Evolutionary conservation across 2,329 filamentous ascomycete species (phyloP).

Genomic region (Didymella pomorum): DNA sequence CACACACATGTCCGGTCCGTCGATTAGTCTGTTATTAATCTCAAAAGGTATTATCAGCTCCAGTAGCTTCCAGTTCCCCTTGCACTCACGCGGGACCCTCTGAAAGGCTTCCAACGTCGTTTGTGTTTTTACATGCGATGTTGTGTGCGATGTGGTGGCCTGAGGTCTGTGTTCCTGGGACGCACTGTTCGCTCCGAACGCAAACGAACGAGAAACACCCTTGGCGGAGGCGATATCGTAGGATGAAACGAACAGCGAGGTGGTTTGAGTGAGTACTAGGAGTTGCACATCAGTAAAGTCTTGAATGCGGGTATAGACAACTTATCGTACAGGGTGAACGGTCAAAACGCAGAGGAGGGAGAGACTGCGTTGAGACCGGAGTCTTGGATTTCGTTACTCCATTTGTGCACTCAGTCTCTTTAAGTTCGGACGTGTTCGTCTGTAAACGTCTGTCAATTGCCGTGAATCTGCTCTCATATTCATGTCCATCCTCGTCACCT

Average conservation of each 20-base stretch:
- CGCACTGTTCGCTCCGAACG: background rate
- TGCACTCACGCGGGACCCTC: background rate
- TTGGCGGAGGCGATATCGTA: background rate
- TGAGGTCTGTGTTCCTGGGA: background rate
- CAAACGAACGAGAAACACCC: background rate
- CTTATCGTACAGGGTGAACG: background rate
- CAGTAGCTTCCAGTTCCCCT: background rate
- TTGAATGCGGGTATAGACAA: background rate
- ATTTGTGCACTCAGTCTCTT: background rate
- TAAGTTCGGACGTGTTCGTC: background rate
- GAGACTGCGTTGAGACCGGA: background rate
- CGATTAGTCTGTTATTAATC: background rate
- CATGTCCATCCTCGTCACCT: background rate
- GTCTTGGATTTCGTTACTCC: background rate
- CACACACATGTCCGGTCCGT: background rate
- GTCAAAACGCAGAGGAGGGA: background rate
- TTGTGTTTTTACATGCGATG: background rate
- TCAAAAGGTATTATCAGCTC: background rate
- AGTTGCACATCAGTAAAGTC: background rate
- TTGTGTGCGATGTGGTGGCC: too few relatives aligned
- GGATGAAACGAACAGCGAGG: background rate
- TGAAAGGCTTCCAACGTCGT: background rate
- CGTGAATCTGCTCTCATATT: background rate
- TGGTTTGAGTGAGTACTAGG: background rate
- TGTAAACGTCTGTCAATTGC: background rate